Conservation (phyloP, 1,284 basidiomycete genomes). For the Melanopsichium pennsylvanicum region DNA sequence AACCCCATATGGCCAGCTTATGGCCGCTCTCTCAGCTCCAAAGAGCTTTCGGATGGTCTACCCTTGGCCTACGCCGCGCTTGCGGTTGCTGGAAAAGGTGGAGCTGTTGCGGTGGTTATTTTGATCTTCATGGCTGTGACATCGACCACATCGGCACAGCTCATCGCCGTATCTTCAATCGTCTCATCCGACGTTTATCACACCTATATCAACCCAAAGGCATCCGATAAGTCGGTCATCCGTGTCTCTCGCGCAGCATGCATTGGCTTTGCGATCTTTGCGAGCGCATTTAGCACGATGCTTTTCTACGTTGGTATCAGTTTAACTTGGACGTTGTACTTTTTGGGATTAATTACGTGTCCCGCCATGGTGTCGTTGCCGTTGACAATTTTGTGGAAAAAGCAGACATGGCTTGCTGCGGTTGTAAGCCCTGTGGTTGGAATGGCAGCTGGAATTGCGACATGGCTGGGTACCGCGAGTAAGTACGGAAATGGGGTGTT, state of each 20-base stretch:
- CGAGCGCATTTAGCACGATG: slow-evolving; percentile 40
- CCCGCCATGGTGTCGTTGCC: slow-evolving; percentile 53
- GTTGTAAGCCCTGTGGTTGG: slow-evolving; percentile 47
- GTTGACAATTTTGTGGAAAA: slow-evolving; percentile 58
- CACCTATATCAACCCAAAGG: slow-evolving; percentile 49
- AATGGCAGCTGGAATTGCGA: slow-evolving; percentile 53
- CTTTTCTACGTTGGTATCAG: slow-evolving; percentile 53
- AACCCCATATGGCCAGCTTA: slow-evolving; percentile 57
- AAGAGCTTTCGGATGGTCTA: slow-evolving; percentile 48
- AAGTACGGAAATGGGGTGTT: slow-evolving; percentile 45
- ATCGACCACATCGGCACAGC: slow-evolving; percentile 53
- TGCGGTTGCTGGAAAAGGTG: slow-evolving; percentile 53
- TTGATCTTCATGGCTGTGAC: slow-evolving; percentile 60
- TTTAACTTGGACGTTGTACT: slow-evolving; percentile 60
- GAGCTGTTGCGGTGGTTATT: slow-evolving; percentile 57
- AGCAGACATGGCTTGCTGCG: slow-evolving; percentile 51
- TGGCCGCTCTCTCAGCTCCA: slow-evolving; percentile 31
- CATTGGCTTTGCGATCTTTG: slow-evolving; percentile 56
- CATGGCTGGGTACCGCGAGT: slow-evolving; percentile 57
- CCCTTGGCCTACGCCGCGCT: slow-evolving; percentile 51
- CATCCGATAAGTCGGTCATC: slow-evolving; percentile 49
- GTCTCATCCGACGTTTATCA: slow-evolving; percentile 55
- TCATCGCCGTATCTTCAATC: slow-evolving; percentile 57
- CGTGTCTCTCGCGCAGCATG: slow-evolving; percentile 40
- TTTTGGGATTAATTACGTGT: slow-evolving; percentile 58